These are phyloP conservation scores for Prunus campanulata DNA, from an alignment of 306 rosid genomes.

Conservation along the genomic window DNA sequence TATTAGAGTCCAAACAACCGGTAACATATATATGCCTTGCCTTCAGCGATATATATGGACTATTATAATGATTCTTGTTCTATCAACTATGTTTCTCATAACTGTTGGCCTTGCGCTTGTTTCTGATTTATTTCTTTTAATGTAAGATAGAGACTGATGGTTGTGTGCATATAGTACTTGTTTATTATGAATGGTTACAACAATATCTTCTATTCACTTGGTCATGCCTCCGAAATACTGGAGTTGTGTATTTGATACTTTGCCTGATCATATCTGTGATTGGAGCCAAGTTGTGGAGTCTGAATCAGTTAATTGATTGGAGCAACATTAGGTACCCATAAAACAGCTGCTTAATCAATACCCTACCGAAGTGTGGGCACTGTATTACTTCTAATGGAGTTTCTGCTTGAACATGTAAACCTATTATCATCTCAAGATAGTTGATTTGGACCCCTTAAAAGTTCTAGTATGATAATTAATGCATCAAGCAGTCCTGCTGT, in stretches of 20 bases:
- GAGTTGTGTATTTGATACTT: neutral
- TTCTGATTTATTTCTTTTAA: neutral
- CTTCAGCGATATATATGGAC: neutral
- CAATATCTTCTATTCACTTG: neutral
- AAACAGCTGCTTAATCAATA: neutral
- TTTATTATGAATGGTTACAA: neutral
- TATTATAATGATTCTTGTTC: slow-evolving; percentile 6
- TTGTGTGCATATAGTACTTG: neutral
- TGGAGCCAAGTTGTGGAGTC: neutral
- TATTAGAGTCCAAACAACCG: slow-evolving; percentile 75
- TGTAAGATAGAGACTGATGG: neutral
- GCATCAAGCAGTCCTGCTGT: neutral
- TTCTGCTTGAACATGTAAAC: neutral
- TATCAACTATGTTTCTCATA: neutral
- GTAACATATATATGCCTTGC: slow-evolving; percentile 27
- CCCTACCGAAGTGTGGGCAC: neutral
- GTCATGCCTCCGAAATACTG: neutral
- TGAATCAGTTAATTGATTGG: neutral
- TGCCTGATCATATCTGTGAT: neutral
- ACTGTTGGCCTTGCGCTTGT: neutral
- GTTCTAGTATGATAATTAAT: no score
- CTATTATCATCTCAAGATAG: neutral
- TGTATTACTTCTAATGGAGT: neutral
- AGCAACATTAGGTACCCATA: neutral
- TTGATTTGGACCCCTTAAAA: neutral